phyloP scores from a whole-genome alignment of 331 rosid genomes.

The Stylosanthes scabra region DNA sequence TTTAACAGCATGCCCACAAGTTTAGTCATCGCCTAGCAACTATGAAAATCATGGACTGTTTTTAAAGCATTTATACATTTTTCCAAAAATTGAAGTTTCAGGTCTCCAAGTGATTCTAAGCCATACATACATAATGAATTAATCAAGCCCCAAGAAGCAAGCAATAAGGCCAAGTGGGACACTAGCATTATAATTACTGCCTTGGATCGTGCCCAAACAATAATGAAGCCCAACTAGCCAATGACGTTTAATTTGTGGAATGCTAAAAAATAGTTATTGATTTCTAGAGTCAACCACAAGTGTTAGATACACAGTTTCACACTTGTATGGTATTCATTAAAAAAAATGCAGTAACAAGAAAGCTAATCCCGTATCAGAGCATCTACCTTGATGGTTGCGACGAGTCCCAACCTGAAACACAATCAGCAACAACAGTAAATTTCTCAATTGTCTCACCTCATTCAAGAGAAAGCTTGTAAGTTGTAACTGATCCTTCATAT shows the following conservation, averaged over 20 bases:
- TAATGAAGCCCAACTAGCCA: background rate
- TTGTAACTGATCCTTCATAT: slow-evolving; percentile 4
- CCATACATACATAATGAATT: background rate
- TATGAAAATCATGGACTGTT: background rate
- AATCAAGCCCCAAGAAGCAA: background rate
- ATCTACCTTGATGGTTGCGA: slow-evolving; percentile 92
- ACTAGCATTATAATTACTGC: background rate
- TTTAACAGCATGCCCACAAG: slow-evolving; percentile 6
- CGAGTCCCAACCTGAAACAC: slow-evolving; percentile 95
- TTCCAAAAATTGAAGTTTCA: background rate
- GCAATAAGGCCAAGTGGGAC: background rate
- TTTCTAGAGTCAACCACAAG: background rate
- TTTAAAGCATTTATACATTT: slow-evolving; percentile 1
- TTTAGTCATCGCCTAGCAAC: background rate
- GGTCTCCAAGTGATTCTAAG: background rate
- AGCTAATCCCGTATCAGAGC: background rate
- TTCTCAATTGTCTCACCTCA: background rate
- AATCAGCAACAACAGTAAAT: slow-evolving; percentile 44
- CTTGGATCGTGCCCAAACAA: background rate
- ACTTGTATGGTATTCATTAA: background rate
- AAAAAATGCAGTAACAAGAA: background rate
- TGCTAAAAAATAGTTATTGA: background rate
- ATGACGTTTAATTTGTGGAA: slow-evolving; percentile 6
- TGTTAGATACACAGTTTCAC: slow-evolving; percentile 12
- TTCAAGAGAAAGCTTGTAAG: background rate